Conservation (phyloP, 139 green algal species). For the Chlamydomonas sphaeroides region DNA sequence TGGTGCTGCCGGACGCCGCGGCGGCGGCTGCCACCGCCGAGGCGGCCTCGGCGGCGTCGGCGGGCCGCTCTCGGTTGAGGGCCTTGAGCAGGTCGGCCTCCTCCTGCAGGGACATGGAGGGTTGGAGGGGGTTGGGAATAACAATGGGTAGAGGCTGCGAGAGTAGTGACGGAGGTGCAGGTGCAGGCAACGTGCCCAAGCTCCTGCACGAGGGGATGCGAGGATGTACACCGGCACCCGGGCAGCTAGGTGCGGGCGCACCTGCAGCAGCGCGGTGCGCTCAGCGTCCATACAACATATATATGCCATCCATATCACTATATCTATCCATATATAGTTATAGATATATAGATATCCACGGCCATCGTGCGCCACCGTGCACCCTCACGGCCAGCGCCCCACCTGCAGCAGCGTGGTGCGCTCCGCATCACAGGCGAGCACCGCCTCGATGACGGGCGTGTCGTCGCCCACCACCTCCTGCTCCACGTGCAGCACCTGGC, state of each 20-base stretch:
- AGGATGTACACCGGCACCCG: too few relatives aligned
- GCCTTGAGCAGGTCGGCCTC: constrained; percentile 69
- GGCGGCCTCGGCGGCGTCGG: not conserved
- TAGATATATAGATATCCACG: too few relatives aligned
- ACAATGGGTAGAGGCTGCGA: too few relatives aligned
- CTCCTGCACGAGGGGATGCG: too few relatives aligned
- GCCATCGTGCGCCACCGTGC: too few relatives aligned
- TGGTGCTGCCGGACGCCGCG: not conserved
- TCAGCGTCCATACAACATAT: too few relatives aligned
- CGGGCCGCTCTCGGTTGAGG: constrained; percentile 37
- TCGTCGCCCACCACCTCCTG: constrained; percentile 87
- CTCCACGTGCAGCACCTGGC: constrained; percentile 86
- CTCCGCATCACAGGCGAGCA: constrained; percentile 86
- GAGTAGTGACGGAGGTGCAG: too few relatives aligned
- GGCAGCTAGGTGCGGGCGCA: too few relatives aligned
- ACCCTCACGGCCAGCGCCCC: not conserved
- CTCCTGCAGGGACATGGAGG: constrained; percentile 40
- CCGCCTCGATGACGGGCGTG: constrained; percentile 70
- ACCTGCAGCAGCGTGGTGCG: constrained; percentile 71
- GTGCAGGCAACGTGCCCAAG: too few relatives aligned
- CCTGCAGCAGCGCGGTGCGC: too few relatives aligned
- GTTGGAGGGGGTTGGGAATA: not conserved
- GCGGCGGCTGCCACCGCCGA: constrained; percentile 2
- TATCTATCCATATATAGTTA: too few relatives aligned
- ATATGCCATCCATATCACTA: too few relatives aligned